Conservation (phyloP, 495 filamentous ascomycete genomes). For the Sporormia fimetaria region DNA sequence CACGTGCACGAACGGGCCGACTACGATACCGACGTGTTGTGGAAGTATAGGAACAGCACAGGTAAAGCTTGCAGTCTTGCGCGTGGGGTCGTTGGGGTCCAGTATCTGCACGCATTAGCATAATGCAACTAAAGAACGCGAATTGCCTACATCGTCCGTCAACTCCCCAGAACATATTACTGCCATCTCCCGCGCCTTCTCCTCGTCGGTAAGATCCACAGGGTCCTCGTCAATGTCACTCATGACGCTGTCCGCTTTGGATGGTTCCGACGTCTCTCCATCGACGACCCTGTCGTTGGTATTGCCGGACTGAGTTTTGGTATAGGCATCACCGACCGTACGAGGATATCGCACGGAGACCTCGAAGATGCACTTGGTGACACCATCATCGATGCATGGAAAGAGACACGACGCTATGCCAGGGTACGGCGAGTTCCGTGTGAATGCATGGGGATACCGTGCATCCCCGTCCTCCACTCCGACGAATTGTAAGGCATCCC, state of each 20-base stretch:
- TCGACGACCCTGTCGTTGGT: conserved; percentile 7
- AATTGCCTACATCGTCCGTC: conserved; percentile 53
- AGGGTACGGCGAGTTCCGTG: conserved; percentile 62
- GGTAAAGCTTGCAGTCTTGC: conserved; percentile 75
- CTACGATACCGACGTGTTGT: conserved; percentile 79
- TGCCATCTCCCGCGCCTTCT: conserved; percentile 72
- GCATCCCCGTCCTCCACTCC: conserved; percentile 65
- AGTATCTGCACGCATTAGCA: conserved; percentile 40
- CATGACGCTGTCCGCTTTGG: conserved; percentile 19
- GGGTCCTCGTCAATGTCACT: conserved; percentile 16
- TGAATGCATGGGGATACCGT: conserved; percentile 84
- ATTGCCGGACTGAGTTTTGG: conserved; percentile 11
- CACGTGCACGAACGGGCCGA: conserved; percentile 89
- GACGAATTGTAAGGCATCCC: conserved; percentile 85
- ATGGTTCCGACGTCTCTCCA: conserved; percentile 6
- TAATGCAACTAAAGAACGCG: not conserved
- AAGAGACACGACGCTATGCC: conserved; percentile 79
- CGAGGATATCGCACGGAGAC: conserved; percentile 73
- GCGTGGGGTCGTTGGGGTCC: conserved; percentile 59
- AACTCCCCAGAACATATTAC: conserved; percentile 85
- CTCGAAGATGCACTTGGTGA: conserved; percentile 73
- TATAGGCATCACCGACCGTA: conserved; percentile 73
- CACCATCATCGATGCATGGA: conserved; percentile 78
- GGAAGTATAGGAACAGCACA: conserved; percentile 59
- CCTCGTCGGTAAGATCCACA: conserved; percentile 51